phyloP scores from a whole-genome alignment of 495 filamentous ascomycete genomes.

The Thermothielavioides terrestris region DNA sequence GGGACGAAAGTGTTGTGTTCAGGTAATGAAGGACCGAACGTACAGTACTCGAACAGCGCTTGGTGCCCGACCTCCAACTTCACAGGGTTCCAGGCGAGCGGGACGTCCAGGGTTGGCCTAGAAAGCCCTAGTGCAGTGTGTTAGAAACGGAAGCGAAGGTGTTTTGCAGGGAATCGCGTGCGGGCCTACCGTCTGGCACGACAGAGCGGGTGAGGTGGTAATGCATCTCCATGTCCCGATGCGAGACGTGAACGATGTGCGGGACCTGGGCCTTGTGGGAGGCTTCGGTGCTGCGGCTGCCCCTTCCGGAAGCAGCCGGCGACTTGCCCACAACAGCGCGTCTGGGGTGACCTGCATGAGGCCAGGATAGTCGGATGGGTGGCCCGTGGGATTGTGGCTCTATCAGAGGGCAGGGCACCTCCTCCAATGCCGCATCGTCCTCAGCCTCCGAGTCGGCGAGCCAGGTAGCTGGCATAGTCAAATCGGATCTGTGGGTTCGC shows the following conservation, averaged over 20 bases:
- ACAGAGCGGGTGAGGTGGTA: conserved; percentile 6
- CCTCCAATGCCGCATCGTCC: too few species aligned
- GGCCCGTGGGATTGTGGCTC: too few species aligned
- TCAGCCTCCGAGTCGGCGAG: too few species aligned
- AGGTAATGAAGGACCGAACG: too few species aligned
- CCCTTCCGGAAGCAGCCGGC: not conserved
- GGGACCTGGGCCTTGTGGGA: too few species aligned
- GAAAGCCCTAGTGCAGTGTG: not conserved
- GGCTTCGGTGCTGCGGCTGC: not conserved
- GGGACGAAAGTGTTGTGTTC: too few species aligned
- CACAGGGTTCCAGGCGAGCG: not conserved
- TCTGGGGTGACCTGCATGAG: conserved; percentile 18
- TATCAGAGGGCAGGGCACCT: too few species aligned
- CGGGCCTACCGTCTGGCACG: conserved; percentile 1
- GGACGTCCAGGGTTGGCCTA: not conserved
- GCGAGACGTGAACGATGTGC: conserved; percentile 18
- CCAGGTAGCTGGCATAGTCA: too few species aligned
- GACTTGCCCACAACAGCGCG: conserved; percentile 17
- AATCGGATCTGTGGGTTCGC: too few species aligned
- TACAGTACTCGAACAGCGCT: not conserved
- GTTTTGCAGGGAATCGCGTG: not conserved
- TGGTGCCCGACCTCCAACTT: not conserved
- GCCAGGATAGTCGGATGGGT: conserved; percentile 30
- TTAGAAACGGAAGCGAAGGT: not conserved
- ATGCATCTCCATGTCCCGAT: conserved; percentile 21